These are phyloP conservation scores for Alternaria arbusti DNA, from an alignment of 2,329 filamentous ascomycete species.

Conservation along the genomic window DNA sequence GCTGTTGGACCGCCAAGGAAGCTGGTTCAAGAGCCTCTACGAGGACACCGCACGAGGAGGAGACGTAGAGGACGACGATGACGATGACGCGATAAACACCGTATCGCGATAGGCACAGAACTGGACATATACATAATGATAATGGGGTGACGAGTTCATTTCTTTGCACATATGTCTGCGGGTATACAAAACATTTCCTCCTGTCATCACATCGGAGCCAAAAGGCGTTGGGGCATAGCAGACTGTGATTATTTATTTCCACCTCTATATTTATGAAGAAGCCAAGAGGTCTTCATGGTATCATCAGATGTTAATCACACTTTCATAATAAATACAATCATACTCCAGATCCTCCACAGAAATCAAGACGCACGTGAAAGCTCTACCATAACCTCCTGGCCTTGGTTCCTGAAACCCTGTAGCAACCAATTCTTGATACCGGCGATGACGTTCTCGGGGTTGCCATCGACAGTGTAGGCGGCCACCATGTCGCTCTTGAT, in stretches of 20 bases:
- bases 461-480: conserved; percentile 64
- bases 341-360: neutral
- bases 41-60: conserved; percentile 22
- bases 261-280: neutral
- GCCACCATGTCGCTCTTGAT: conserved; percentile 63
- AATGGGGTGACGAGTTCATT: neutral
- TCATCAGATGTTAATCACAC: neutral
- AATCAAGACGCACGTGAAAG: neutral
- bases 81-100: neutral
- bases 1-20: conserved; percentile 37
- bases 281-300: neutral
- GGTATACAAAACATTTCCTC: neutral
- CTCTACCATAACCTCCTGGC: neutral
- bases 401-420: conserved; percentile 1
- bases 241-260: neutral
- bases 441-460: neutral
- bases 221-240: neutral
- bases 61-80: neutral
- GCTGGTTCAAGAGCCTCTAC: conserved; percentile 42
- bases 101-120: neutral
- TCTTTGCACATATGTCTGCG: neutral
- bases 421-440: conserved; percentile 5
- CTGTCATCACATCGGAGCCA: neutral
- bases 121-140: neutral
- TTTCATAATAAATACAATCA: neutral